A percentile compares a stretch with the other conserved stretches of the same genome.
Evolutionary conservation across 2,329 filamentous ascomycete genomes (phyloP).

Genomic region (Pezicula carpinea): DNA sequence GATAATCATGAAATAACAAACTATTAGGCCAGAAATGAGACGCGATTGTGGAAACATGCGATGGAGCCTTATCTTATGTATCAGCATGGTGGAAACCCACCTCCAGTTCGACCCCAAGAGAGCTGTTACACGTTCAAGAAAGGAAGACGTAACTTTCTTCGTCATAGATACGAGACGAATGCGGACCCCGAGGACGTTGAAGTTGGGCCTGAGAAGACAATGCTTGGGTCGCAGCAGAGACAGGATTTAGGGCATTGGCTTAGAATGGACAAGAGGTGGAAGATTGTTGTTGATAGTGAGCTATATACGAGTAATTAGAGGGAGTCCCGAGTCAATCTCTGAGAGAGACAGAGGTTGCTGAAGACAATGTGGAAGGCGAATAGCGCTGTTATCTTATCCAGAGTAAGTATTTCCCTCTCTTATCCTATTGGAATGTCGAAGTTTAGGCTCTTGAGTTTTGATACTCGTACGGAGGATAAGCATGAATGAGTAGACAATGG

Average conservation of each 20-base stretch:
- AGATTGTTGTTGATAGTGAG: neutral
- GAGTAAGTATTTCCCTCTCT: neutral
- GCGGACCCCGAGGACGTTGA: neutral
- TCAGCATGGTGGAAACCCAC: neutral
- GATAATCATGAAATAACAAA: neutral
- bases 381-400: neutral
- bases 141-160: neutral
- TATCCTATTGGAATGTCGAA: neutral
- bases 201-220: neutral
- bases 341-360: neutral
- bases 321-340: neutral
- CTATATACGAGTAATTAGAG: neutral
- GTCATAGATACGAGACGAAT: neutral
- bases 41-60: neutral
- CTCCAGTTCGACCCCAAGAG: neutral
- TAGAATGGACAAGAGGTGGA: neutral
- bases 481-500: neutral
- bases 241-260: neutral
- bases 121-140: neutral
- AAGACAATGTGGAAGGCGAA: neutral
- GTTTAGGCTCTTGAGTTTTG: neutral
- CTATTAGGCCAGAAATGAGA: neutral
- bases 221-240: neutral
- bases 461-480: neutral
- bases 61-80: slow-evolving; percentile 1